Base-by-base conservation (phyloP, 2,329 filamentous ascomycete species). In the Aspergillus sp. region DNA sequence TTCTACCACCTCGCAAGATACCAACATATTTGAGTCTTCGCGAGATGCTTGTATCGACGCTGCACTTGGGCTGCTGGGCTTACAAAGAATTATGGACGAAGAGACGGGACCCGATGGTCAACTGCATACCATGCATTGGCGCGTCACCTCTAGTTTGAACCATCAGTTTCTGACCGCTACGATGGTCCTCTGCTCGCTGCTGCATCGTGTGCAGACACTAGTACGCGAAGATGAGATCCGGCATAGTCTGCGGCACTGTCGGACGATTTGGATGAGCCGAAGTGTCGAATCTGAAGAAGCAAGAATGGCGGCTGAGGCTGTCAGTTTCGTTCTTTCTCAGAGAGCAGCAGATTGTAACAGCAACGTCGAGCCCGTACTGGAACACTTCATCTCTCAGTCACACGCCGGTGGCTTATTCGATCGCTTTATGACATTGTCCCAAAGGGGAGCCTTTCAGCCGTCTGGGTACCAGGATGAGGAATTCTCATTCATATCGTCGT, bases 121-220 rank as follows among this genome's bases (percentile, higher is more conserved):
- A 50, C 75, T 88, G 11, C 74, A 78, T 61, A 74, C 76, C 51
- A 79, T 82, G 51, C 79, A 80, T 4, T 88, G 85, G 84, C 85
- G 86, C 62, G 71, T 86, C 20, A 82, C 81, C 2, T 83, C 82
- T 1, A 70, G 87, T 4, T 80, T 82, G 18, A 80, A 85, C 52
- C 85, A 87, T 63, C 84, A 87, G 65, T 88, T 85, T 54, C 74
- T 88, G 51, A 78, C 87, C 1, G 85, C 85, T 0, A 81, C 82
- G 52, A 84, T 85, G 79, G 77, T 87, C 2, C 64, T 88, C 3
- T 87, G 84, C 60, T 75, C 61, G 10, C 39, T 67, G 11, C 24
- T 68, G 9, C 52, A 64, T 52, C 57, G 47, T 18, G 56, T 52
- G 4, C 47, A 55, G 20, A 49, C 26, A 9, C 26, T 61, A 7